Evolutionary conservation across 2,329 filamentous ascomycete species (phyloP).

Genomic region (Colletotrichum simmondsii): DNA sequence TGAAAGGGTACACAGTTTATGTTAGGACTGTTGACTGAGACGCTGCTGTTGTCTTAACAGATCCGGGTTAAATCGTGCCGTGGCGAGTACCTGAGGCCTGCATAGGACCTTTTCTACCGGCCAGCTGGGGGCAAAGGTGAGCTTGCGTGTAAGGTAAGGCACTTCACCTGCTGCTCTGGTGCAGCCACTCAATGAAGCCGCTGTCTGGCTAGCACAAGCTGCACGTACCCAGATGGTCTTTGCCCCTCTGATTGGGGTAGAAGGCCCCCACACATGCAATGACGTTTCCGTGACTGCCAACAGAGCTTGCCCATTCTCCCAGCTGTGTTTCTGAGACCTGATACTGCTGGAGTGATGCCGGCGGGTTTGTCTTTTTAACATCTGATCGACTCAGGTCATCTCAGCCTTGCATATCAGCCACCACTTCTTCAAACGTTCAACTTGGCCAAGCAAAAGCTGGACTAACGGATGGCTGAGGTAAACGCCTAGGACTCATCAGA

Average conservation of each 20-base stretch:
- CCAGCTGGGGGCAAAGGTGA: neutral
- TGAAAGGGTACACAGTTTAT: neutral
- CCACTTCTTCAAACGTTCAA: neutral
- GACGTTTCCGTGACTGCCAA: slow-evolving; percentile 32
- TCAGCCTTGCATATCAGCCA: neutral
- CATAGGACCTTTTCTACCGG: slow-evolving; percentile 15
- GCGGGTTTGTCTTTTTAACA: neutral
- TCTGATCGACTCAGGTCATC: neutral
- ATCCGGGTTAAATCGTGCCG: neutral
- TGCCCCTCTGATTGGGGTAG: slow-evolving; percentile 10
- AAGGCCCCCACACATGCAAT: slow-evolving; percentile 26
- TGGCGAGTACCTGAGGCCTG: neutral
- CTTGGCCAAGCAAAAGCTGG: neutral
- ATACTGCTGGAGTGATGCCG: neutral
- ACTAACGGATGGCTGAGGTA: neutral
- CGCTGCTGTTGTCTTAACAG: slow-evolving; percentile 2
- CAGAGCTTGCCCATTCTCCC: slow-evolving; percentile 1
- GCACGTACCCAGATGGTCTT: neutral
- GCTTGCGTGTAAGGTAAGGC: neutral
- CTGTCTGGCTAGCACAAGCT: neutral
- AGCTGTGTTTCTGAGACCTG: neutral
- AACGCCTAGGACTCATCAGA: neutral
- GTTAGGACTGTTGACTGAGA: fast-evolving
- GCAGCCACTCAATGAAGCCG: neutral
- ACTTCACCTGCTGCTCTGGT: neutral